phyloP scores from a whole-genome alignment of 2,329 filamentous ascomycete species.

The Endoconidiophora polonica region DNA sequence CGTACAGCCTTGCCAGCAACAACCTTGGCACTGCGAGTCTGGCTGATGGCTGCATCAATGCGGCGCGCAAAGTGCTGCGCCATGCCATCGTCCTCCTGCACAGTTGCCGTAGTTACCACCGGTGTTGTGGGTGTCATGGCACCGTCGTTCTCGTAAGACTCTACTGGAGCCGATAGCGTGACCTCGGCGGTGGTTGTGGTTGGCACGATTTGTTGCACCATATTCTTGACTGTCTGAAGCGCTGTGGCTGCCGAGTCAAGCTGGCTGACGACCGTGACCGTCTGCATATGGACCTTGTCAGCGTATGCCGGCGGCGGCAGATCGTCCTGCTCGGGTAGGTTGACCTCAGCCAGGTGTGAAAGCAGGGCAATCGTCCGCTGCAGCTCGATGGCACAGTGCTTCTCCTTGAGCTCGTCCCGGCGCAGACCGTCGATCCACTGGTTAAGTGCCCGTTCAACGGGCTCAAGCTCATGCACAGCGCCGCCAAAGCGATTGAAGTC shows the following conservation, averaged over 20 bases:
- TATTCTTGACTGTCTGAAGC: conserved; percentile 43
- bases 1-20: conserved; percentile 62
- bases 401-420: conserved; percentile 71
- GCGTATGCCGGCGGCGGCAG: conserved; percentile 49
- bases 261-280: conserved; percentile 60
- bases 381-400: conserved; percentile 64
- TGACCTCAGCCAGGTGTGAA: conserved; percentile 68
- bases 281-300: conserved; percentile 63
- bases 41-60: conserved; percentile 53
- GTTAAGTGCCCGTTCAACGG: conserved; percentile 78
- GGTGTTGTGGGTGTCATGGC: neutral
- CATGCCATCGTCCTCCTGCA: conserved; percentile 42
- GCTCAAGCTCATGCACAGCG: conserved; percentile 73
- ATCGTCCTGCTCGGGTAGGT: conserved; percentile 47
- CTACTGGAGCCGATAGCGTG: neutral
- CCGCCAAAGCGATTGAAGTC: conserved; percentile 66
- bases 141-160: conserved; percentile 7
- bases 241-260: conserved; percentile 61
- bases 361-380: conserved; percentile 73
- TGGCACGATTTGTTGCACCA: conserved; percentile 45
- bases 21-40: conserved; percentile 71
- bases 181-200: conserved; percentile 13
- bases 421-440: conserved; percentile 73
- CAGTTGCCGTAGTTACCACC: neutral
- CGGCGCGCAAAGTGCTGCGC: conserved; percentile 52